Conservation (phyloP, 306 rosid genomes). For the Trifolium fragiferum region DNA sequence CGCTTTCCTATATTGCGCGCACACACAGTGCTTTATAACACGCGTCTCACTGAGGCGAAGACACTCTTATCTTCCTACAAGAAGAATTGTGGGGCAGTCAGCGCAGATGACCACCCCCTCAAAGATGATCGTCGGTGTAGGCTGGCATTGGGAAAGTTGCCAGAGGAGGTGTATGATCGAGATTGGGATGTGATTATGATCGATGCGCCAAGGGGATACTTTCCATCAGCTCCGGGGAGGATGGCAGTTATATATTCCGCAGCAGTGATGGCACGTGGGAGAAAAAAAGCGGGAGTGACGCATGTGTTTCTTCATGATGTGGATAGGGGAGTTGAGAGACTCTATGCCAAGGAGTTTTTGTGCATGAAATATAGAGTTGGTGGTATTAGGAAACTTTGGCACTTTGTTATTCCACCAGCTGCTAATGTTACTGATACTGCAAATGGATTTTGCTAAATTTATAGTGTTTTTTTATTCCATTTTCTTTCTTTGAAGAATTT, state of each 20-base stretch:
- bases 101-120: background rate
- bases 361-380: constrained; percentile 72
- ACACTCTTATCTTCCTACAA: constrained; percentile 49
- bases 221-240: constrained; percentile 64
- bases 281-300: constrained; percentile 70
- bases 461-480: background rate
- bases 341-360: constrained; percentile 67
- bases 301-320: constrained; percentile 83
- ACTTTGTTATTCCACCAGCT: constrained; percentile 66
- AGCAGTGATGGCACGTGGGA: constrained; percentile 80
- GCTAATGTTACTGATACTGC: constrained; percentile 27
- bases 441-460: constrained; percentile 50
- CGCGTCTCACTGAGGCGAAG: constrained; percentile 63
- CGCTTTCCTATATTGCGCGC: constrained; percentile 62
- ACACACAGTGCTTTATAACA: constrained; percentile 52
- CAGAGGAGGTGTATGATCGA: constrained; percentile 56
- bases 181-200: constrained; percentile 94
- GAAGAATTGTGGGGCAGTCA: constrained; percentile 39
- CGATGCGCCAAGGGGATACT: constrained; percentile 80
- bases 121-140: constrained; percentile 50
- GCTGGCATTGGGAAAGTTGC: constrained; percentile 59
- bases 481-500: background rate
- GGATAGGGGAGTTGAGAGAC: constrained; percentile 73
- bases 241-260: constrained; percentile 83
- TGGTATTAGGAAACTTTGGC: constrained; percentile 80